Conservation (phyloP, 2,329 filamentous ascomycete species). For the Botryotinia calthae region DNA sequence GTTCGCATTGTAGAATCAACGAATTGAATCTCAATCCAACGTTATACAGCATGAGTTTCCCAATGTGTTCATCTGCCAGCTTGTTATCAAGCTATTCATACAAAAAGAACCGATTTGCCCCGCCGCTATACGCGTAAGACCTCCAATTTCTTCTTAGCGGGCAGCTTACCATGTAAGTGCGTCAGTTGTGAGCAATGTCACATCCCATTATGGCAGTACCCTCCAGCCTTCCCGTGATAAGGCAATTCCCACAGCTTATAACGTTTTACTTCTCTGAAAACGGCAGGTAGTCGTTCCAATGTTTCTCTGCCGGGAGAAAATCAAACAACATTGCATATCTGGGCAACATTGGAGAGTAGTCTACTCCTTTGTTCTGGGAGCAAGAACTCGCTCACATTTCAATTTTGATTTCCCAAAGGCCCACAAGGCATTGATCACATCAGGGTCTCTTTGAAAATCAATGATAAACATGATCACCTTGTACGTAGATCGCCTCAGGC, state of each 20-base stretch:
- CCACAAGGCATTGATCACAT: slow-evolving; percentile 2
- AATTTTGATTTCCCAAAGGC: neutral
- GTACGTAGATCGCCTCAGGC: slow-evolving; percentile 3
- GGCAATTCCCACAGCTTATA: neutral
- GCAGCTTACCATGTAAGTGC: neutral
- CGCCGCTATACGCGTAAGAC: neutral
- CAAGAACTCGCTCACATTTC: neutral
- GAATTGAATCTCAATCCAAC: neutral
- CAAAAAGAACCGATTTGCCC: neutral
- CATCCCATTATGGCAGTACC: neutral
- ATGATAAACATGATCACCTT: slow-evolving; percentile 3
- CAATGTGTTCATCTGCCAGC: neutral
- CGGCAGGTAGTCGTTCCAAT: neutral
- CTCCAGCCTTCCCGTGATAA: neutral
- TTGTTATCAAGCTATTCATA: neutral
- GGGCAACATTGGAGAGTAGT: neutral
- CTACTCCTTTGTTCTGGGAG: neutral
- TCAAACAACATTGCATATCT: neutral
- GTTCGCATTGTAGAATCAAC: neutral
- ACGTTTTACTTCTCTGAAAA: slow-evolving; percentile 14
- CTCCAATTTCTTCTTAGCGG: neutral
- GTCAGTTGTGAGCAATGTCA: neutral
- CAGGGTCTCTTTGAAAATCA: neutral
- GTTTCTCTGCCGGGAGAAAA: neutral
- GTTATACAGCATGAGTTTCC: neutral